These are phyloP conservation scores for Penicillium paneum DNA, from an alignment of 2,329 filamentous ascomycete species.

Conservation along the genomic window DNA sequence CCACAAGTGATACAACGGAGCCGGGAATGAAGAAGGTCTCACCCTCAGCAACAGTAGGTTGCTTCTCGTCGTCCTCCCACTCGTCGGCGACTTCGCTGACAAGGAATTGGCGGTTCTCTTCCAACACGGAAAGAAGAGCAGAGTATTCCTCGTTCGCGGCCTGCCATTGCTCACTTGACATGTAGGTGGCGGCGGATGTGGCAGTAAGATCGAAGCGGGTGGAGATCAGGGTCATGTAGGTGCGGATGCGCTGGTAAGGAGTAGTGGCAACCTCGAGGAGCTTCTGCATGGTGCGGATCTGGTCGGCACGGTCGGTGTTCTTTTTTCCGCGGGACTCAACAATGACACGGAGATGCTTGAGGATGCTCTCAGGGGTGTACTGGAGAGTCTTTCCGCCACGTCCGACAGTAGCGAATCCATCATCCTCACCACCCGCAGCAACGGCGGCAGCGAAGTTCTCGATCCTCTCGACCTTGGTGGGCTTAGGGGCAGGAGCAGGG, in stretches of 20 bases:
- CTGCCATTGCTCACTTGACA: conserved; percentile 98
- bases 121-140: conserved; percentile 72
- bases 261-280: conserved; percentile 82
- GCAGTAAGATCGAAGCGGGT: conserved; percentile 91
- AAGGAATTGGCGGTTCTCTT: conserved; percentile 73
- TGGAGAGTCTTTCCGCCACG: conserved; percentile 83
- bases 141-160: conserved; percentile 82
- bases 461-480: conserved; percentile 44
- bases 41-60: conserved; percentile 67
- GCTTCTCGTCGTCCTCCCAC: conserved; percentile 98
- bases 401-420: conserved; percentile 84
- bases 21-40: conserved; percentile 89
- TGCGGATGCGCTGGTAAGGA: conserved; percentile 90
- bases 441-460: conserved; percentile 46
- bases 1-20: conserved; percentile 89
- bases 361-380: conserved; percentile 95
- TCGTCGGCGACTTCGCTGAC: conserved; percentile 92
- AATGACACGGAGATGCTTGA: conserved; percentile 92
- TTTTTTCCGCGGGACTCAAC: conserved; percentile 97
- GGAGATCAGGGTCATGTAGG: conserved; percentile 86
- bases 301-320: conserved; percentile 92
- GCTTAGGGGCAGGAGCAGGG: conserved; percentile 49
- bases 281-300: conserved; percentile 98
- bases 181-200: conserved; percentile 68
- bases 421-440: conserved; percentile 62